Conservation (phyloP, 1,139 yeast species). For the Pichiaceae sp. region DNA sequence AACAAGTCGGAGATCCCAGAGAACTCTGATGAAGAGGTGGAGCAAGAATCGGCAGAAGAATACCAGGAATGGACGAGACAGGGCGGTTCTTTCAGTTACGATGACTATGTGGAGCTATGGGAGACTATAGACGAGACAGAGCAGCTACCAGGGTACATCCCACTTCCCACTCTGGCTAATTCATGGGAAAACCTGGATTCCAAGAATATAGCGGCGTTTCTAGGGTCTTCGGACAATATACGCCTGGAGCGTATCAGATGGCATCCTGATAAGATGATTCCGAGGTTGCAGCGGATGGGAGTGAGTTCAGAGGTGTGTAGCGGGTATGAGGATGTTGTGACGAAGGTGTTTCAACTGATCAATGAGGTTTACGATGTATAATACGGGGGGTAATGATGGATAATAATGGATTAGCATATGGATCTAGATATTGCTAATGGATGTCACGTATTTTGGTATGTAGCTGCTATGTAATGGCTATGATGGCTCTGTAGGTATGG, state of each 20-base stretch:
- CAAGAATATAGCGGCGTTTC: constrained; percentile 19
- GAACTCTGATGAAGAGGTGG: neutral
- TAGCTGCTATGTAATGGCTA: no score
- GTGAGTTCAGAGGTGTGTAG: constrained; percentile 1
- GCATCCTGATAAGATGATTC: constrained; percentile 56
- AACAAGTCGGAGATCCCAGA: constrained; percentile 13
- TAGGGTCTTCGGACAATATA: constrained; percentile 18
- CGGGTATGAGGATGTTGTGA: constrained; percentile 16
- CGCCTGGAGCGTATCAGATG: constrained; percentile 49
- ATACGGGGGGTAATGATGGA: no score
- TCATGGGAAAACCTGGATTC: constrained; percentile 11
- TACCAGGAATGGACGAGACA: neutral
- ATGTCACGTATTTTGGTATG: no score
- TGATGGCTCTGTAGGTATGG: constrained; percentile 10
- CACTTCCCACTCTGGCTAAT: constrained; percentile 16
- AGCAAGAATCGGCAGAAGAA: neutral
- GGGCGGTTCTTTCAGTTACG: constrained; percentile 11
- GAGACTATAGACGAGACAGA: constrained; percentile 8
- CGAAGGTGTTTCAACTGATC: constrained; percentile 30
- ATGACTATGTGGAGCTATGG: constrained; percentile 23
- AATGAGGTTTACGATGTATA: constrained; percentile 16
- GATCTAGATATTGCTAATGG: neutral
- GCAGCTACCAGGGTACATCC: constrained; percentile 4
- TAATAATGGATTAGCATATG: no score
- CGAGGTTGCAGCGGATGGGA: constrained; percentile 7